Conservation (phyloP, 768 basidiomycete species). For the Lentinula guzmanii region DNA sequence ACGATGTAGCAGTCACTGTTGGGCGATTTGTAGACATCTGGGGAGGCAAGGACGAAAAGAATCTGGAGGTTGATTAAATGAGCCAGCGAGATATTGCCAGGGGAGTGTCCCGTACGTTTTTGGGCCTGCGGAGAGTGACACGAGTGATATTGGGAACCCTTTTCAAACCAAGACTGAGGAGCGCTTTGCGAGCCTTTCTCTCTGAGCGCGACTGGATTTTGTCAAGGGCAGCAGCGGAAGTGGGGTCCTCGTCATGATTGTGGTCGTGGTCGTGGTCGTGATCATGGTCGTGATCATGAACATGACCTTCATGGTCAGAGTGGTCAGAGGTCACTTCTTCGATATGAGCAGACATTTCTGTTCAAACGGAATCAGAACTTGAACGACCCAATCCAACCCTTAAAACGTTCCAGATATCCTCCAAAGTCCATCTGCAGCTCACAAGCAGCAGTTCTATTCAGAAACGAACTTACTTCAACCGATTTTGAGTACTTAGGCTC, state of each 20-base stretch:
- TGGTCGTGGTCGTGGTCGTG: conserved; percentile 52
- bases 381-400: neutral
- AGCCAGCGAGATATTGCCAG: neutral
- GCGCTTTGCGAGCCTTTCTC: conserved; percentile 92
- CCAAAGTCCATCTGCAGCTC: neutral
- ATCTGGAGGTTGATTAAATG: conserved; percentile 37
- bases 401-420: neutral
- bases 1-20: conserved; percentile 99
- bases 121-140: conserved; percentile 90
- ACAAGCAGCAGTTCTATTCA: neutral
- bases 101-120: conserved; percentile 58
- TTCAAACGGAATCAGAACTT: conserved; percentile 7
- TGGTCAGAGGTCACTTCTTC: conserved; percentile 83
- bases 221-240: conserved; percentile 77
- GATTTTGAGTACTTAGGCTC: neutral
- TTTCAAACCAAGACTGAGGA: conserved; percentile 87
- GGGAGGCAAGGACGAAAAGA: conserved; percentile 86
- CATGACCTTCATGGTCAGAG: conserved; percentile 55
- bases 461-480: neutral
- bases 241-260: conserved; percentile 74
- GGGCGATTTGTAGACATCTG: conserved; percentile 96
- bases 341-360: conserved; percentile 76
- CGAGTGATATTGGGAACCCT: conserved; percentile 90
- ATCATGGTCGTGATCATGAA: conserved; percentile 41
- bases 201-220: conserved; percentile 94